Evolutionary conservation across 441 rosid species (phyloP).

Genomic region (Jatropha multifida): DNA sequence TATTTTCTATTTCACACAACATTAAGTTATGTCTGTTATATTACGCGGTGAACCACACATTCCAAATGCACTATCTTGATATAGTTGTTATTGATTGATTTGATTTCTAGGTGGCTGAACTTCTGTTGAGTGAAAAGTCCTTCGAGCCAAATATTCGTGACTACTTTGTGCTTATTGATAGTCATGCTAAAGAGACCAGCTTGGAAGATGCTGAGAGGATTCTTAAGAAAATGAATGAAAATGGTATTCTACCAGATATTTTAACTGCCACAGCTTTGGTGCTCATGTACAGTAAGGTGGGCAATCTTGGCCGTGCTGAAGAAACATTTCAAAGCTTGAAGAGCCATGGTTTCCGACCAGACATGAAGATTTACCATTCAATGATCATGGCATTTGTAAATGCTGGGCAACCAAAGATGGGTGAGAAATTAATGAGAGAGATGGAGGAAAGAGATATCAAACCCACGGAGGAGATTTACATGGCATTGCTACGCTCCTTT

Average conservation of each 20-base stretch:
- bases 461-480: slow-evolving; percentile 53
- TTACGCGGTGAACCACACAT: neutral
- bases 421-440: slow-evolving; percentile 48
- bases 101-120: slow-evolving; percentile 65
- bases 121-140: slow-evolving; percentile 56
- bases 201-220: slow-evolving; percentile 74
- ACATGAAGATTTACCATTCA: slow-evolving; percentile 49
- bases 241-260: slow-evolving; percentile 60
- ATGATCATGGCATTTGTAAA: slow-evolving; percentile 74
- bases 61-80: slow-evolving; percentile 19
- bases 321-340: slow-evolving; percentile 64
- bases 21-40: neutral
- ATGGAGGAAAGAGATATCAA: slow-evolving; percentile 53
- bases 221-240: slow-evolving; percentile 64
- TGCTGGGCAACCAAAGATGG: slow-evolving; percentile 52
- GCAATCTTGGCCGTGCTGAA: slow-evolving; percentile 62
- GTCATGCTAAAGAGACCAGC: slow-evolving; percentile 52
- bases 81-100: slow-evolving; percentile 20
- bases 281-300: slow-evolving; percentile 69
- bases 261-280: slow-evolving; percentile 47
- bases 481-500: slow-evolving; percentile 69
- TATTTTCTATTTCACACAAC: neutral
- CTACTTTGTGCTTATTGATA: slow-evolving; percentile 65
- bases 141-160: slow-evolving; percentile 57
- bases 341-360: slow-evolving; percentile 61